Evolutionary conservation across 768 basidiomycete genomes (phyloP), one percentile per base, ranked within the genome.

Genomic region (Tulasnella sp.): DNA sequence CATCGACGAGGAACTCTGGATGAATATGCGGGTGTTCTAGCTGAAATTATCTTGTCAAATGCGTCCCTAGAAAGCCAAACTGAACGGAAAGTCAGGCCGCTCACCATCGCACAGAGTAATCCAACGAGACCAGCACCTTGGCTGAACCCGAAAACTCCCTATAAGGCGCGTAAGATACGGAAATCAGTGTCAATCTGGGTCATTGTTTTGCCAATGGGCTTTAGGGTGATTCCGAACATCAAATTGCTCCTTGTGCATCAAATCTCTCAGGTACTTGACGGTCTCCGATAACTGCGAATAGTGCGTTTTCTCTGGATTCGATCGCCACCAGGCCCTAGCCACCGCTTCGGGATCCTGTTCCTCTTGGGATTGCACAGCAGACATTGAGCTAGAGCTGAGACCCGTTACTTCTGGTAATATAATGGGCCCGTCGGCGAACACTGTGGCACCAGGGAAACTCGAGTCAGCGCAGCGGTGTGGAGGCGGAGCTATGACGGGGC

Each of bases 91-190:
- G 56, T 49, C 21, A 27, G 30, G 24, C 59, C 24, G 72, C 81
- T 34, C 62, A 89, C 87, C 68, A 89, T 68, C 22, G 85, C 83
- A 27, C 83, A 71, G 21, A 89, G 73, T 34, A 89, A 66, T 8
- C 79, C 83, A 30, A 85, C 89, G 70, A 89, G 76, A 3, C 79
- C 80, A 15, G 85, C 88, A 15, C 88, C 88, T 71, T 92, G 89
- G 62, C 86, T 88, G 67, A 89, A 89, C 4, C 87, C 87, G 65
- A 90, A 77, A 7, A 89, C 78, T 25, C 86, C 87, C 85, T 89
- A 64, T 21, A 42, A 38, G n/a, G n/a, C n/a, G n/a, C n/a, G 10
- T 55, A 41, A 19, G 30, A 30, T 38, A 22, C 4, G 49, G 5
- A n/a, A 30, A 38, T 48, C 29, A 53, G 54, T 60, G 61, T 60